Evolutionary conservation across 2,329 filamentous ascomycete species (phyloP), one percentile per base, ranked within the genome.

Genomic region (Epichloe hybrida): DNA sequence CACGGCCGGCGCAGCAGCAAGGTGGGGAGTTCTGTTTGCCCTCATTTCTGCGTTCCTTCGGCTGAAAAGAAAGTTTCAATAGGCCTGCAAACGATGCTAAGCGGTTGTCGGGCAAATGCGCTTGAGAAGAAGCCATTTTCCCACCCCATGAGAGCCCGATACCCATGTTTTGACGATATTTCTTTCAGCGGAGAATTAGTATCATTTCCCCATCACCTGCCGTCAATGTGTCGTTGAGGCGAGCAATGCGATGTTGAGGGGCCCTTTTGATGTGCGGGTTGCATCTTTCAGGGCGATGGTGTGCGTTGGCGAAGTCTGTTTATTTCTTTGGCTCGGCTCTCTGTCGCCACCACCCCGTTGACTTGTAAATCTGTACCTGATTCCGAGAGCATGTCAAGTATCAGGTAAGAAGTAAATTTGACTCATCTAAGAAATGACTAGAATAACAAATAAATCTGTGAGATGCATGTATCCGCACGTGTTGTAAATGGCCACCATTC

Each of bases 1-100:
- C 52, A 64, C 64, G 34, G 72, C 72, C 68, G 72, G 72, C 64
- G 72, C 72, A 63, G 69, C 78, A 50, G 9, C 74, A 50, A 69
- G 76, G 58, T 81, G 78, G 76, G 56, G 61, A 48, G 38, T 66
- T 51, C 57, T 73, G 21, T 46, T 74, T 50, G 67, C 73, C 21
- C 53, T 74, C 52, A 60, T 68, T 51, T 62, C 38, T 20, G 27
- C 64, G 35, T 55, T 63, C 40, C 56, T 68, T 52, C 58, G 65
- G 56, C 61, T 64, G 53, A 67, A 64, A 62, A 64, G 61, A 57
- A 60, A 57, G 5, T 7, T 48, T 56, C 53, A 52, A 49, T 68
- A 62, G 67, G 61, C 57, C 59, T 59, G 56, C 62, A 55, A 59
- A 57, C 57, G 50, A 57, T n/a, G 47, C 49, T 9, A 50, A 46